Base-by-base conservation (phyloP, 129 eudicot genomes). In the Lactuca sativa region DNA sequence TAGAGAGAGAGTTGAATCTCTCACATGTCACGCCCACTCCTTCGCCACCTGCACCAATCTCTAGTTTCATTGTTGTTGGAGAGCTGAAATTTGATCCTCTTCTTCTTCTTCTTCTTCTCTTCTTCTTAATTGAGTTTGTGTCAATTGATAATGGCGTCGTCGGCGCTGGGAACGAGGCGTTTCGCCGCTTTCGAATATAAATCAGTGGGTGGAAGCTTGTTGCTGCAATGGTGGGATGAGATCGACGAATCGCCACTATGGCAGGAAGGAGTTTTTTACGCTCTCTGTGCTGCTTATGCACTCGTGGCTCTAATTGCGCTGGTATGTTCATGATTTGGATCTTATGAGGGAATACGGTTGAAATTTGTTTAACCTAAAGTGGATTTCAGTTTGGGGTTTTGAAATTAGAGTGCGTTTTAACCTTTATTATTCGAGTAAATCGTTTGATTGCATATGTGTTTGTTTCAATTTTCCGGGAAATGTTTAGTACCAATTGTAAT, bases 281-380 rank as follows among this genome's bases (percentile, higher is more conserved):
- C 73, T 40, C 86, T 86, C 15, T 83, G 81, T 67, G 88, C 85
- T 70, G 69, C 74, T 55, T 86, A 81, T 61, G 84, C 86, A 3
- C 62, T 86, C 56, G 81, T 86, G 30, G 79, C 92, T n/a, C 6
- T 75, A 32, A 64, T 87, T 66, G 95, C 87, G 4, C 64, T 84
- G 85, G 90, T 87, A 82, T 21, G 9, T 44, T 58, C 56, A 5
- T 10, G 51, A 56, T 76, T 62, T 30, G 33, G 59, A 62, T 70
- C 58, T 30, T 9, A 4, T 57, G 10, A 10, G 10, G 11, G 49
- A 33, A 16, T 70, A n/a, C 10, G 59, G 34, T 55, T 66, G 52
- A 32, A 3, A 57, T 66, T 43, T 74, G 36, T 56, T 55, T 58
- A 31, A 60, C 60, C 52, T 74, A 33, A 34, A 51, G 31, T 12